These are phyloP conservation scores for Trypanosoma lewisi DNA, from an alignment of 208 protist genomes.

Conservation along the genomic window DNA sequence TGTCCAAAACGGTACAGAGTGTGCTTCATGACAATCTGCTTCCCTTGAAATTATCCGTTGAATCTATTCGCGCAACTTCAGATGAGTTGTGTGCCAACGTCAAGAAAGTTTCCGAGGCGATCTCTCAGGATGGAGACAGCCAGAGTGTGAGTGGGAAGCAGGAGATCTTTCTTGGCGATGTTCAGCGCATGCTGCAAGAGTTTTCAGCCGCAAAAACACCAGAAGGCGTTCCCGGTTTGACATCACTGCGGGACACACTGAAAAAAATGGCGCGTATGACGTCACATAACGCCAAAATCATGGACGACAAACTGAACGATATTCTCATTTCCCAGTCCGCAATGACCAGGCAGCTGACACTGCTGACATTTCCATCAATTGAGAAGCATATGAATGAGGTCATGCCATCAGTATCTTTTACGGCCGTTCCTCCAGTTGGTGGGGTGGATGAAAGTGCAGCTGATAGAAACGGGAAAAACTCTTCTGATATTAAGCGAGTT, in stretches of 20 bases:
- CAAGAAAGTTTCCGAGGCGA: not conserved
- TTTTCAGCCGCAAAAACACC: not conserved
- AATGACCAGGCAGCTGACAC: constrained; percentile 16
- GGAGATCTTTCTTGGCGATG: constrained; percentile 1
- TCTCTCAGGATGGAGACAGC: constrained; percentile 7
- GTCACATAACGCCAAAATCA: constrained; percentile 31
- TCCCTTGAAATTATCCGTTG: constrained; percentile 28
- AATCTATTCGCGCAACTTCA: constrained; percentile 24
- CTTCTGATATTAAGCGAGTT: constrained; percentile 18
- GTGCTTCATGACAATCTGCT: constrained; percentile 20
- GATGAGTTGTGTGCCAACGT: constrained; percentile 5
- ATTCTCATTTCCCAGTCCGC: constrained; percentile 29
- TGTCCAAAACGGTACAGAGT: constrained; percentile 19
- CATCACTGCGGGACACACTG: not conserved
- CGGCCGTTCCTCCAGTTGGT: not conserved
- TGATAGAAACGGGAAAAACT: not conserved
- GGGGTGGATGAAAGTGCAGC: not conserved
- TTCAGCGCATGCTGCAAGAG: constrained; percentile 1
- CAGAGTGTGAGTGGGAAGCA: constrained; percentile 11
- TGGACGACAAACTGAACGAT: constrained; percentile 35
- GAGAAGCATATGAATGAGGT: not conserved
- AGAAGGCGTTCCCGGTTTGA: not conserved
- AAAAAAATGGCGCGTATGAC: constrained; percentile 26
- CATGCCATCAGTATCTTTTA: not conserved
- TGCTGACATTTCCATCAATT: not conserved